Conservation (phyloP, 2,329 filamentous ascomycete species). For the Chaetomiaceae sp. region DNA sequence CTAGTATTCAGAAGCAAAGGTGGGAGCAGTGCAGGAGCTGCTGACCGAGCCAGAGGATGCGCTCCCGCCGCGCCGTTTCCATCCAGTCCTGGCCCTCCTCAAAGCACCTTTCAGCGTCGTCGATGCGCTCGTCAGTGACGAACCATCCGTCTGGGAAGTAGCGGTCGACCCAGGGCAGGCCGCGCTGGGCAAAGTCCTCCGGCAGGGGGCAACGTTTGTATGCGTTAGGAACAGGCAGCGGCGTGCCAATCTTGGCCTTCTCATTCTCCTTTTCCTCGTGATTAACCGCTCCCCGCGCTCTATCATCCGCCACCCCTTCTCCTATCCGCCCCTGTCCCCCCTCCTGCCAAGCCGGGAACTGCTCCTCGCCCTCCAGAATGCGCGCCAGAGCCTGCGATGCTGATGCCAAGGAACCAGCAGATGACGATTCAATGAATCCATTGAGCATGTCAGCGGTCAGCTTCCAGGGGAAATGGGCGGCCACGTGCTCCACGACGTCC, state of each 20-base stretch:
- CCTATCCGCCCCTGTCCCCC: too few species aligned
- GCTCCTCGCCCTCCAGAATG: conserved; percentile 32
- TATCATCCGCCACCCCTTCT: too few species aligned
- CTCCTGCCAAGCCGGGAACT: conserved; percentile 39
- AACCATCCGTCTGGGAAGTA: conserved; percentile 59
- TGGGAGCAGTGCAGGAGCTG: too few species aligned
- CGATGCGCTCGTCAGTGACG: conserved; percentile 41
- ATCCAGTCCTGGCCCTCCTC: conserved; percentile 58
- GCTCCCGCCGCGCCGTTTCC: conserved; percentile 47
- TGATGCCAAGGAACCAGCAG: neutral
- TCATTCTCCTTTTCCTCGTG: neutral
- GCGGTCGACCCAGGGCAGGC: conserved; percentile 52
- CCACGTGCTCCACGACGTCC: conserved; percentile 38
- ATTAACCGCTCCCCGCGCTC: too few species aligned
- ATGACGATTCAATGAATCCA: conserved; percentile 18
- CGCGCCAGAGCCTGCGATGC: conserved; percentile 18
- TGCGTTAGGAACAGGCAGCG: conserved; percentile 32
- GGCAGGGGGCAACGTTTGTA: conserved; percentile 41
- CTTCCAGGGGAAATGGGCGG: conserved; percentile 35
- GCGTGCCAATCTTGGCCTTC: neutral
- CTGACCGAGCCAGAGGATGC: conserved; percentile 55
- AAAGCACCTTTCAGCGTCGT: conserved; percentile 62
- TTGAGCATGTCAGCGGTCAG: conserved; percentile 36
- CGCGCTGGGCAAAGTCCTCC: conserved; percentile 63
- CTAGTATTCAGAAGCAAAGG: too few species aligned